phyloP scores from a whole-genome alignment of 208 protist genomes.

The Angomonas ambiguus region DNA sequence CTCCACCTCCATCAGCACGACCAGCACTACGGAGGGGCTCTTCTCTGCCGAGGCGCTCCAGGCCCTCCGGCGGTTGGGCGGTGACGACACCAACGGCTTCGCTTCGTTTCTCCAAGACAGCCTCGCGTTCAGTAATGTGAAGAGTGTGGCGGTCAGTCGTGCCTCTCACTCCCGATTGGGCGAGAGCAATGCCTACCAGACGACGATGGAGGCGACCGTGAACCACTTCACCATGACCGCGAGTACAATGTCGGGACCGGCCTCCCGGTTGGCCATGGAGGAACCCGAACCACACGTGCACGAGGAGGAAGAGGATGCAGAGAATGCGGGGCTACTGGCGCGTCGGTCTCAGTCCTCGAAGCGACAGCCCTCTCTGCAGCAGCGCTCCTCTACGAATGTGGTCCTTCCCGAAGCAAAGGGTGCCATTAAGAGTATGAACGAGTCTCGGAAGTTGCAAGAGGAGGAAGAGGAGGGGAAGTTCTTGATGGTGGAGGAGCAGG shows the following conservation, averaged over 20 bases:
- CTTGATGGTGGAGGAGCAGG: background rate
- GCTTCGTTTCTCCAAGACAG: background rate
- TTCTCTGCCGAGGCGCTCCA: slow-evolving; percentile 11
- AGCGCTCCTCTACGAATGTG: background rate
- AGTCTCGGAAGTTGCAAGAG: no score
- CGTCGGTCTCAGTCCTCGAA: background rate
- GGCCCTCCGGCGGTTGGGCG: background rate
- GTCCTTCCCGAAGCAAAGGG: background rate
- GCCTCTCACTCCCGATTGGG: background rate
- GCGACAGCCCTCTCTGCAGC: slow-evolving; percentile 6
- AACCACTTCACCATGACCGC: slow-evolving; percentile 16
- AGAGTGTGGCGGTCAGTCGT: background rate
- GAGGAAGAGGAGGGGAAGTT: background rate
- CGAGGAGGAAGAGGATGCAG: slow-evolving; percentile 12
- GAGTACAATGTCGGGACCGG: background rate
- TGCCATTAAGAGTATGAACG: background rate
- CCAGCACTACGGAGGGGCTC: slow-evolving; percentile 10
- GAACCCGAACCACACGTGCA: background rate
- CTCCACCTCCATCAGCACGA: slow-evolving; percentile 10
- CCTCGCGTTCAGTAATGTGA: background rate
- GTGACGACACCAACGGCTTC: background rate
- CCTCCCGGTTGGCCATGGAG: slow-evolving; percentile 12
- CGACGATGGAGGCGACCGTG: slow-evolving; percentile 24
- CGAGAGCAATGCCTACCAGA: background rate
- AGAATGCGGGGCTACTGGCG: background rate